These are phyloP conservation scores for Pascua sp. DNA, from an alignment of 1,284 basidiomycete species.

Conservation along the genomic window DNA sequence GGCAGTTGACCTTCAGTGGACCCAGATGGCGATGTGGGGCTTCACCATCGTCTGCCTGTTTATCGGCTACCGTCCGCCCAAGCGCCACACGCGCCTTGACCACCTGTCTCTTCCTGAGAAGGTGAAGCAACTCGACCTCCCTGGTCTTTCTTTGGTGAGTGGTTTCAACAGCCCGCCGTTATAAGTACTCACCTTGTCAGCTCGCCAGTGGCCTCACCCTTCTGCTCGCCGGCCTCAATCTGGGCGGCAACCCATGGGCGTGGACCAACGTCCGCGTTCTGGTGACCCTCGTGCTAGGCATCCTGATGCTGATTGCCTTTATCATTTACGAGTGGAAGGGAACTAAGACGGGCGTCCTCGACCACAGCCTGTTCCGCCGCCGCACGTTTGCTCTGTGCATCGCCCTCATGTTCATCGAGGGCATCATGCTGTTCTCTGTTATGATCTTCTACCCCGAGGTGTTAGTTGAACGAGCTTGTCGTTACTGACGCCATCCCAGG, in stretches of 20 bases:
- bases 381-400: conserved; percentile 13
- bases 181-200: no score
- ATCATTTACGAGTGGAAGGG: conserved; percentile 6
- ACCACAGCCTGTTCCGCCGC: conserved; percentile 15
- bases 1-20: conserved; percentile 2
- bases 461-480: no score
- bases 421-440: conserved; percentile 12
- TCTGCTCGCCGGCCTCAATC: background rate
- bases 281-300: background rate
- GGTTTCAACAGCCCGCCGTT: background rate
- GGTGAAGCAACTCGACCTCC: background rate
- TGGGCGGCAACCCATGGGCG: conserved; percentile 6
- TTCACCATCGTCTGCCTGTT: background rate
- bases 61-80: conserved; percentile 5
- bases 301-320: background rate
- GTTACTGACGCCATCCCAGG: no score
- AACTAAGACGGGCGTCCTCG: background rate
- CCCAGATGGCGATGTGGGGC: conserved; percentile 8
- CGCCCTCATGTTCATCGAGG: conserved; percentile 17
- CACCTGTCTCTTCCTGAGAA: conserved; percentile 1
- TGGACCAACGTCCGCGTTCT: conserved; percentile 4
- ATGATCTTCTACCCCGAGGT: conserved; percentile 12
- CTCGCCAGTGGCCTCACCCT: background rate
- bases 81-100: conserved; percentile 4
- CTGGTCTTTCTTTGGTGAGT: conserved; percentile 1